These are phyloP conservation scores for Podospora pseudocomata DNA, from an alignment of 495 filamentous ascomycete genomes.

Conservation along the genomic window DNA sequence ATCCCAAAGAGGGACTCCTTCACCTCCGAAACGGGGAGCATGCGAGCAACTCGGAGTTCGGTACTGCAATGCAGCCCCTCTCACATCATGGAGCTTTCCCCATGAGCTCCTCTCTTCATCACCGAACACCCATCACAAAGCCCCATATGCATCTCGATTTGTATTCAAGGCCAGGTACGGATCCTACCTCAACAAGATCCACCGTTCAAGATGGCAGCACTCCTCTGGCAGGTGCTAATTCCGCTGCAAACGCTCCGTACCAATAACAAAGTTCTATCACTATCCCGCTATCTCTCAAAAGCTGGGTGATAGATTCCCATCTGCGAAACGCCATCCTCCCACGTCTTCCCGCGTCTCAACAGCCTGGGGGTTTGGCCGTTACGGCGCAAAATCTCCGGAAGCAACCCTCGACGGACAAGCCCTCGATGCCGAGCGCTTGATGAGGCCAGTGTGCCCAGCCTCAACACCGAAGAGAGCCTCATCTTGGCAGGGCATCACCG, in stretches of 20 bases:
- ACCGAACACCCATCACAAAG: background rate
- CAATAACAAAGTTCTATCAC: constrained; percentile 3
- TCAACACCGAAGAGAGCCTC: background rate
- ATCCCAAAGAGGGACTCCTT: background rate
- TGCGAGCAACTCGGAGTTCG: background rate
- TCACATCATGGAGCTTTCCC: background rate
- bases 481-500: background rate
- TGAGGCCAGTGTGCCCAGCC: constrained; percentile 2
- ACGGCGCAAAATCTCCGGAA: constrained; percentile 12
- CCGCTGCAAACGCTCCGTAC: constrained; percentile 8
- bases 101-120: too few species aligned
- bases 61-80: background rate
- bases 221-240: constrained; percentile 4
- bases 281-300: background rate
- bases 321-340: constrained; percentile 2
- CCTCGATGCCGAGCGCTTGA: constrained; percentile 2
- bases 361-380: background rate
- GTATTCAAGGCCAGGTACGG: background rate
- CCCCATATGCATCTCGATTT: background rate
- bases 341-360: background rate
- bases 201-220: background rate
- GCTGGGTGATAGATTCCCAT: constrained; percentile 5
- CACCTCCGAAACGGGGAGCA: background rate
- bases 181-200: background rate
- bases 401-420: background rate